Base-by-base conservation (phyloP, 306 rosid genomes). In the Prunus mira region DNA sequence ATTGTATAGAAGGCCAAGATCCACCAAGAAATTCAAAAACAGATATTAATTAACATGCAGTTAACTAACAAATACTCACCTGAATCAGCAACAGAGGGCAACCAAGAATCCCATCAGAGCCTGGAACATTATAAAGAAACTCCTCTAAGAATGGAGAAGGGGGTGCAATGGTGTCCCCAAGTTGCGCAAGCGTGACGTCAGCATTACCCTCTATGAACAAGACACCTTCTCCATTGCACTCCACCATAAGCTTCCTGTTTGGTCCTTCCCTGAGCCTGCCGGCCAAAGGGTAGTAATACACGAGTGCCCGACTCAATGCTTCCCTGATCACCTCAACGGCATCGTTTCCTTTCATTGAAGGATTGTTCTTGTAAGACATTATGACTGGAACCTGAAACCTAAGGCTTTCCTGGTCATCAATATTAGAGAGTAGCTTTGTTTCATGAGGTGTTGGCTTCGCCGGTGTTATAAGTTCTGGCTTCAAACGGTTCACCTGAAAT, bases 261-360 rank as follows among this genome's bases (percentile, higher is more conserved):
- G 24, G 65, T 0, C 72, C 82, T 77, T 81, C 83, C 54, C 74
- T 73, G 0, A 84, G 71, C 72, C 81, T 30, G 2, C 88, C 88
- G 1, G 85, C 85, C 15, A 84, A 60, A 4, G 88, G 88, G 38
- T 81, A 78, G 70, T 81, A 84, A 50, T 65, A 58, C 66, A 81
- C 83, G 19, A 84, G 9, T 11, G 85, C 28, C 38, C 12, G 64
- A 1, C 80, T 57, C 7, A 84, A 18, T 2, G 81, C 85, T 1
- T 84, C 79, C 56, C 55, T 74, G 4, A 84, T 78, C 0, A 52
- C 67, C 38, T 13, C 32, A 5, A 58, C 72, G 0, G 88, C 83
- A 27, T 81, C 70, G 12, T 19, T 25, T 61, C 1, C 66, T 0
- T 60, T 50, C 57, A 61, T 12, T 9, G 47, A 5, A 45, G 38